Base-by-base conservation (phyloP, 805 yeast genomes). In the Hermanozyma aechmeae region DNA sequence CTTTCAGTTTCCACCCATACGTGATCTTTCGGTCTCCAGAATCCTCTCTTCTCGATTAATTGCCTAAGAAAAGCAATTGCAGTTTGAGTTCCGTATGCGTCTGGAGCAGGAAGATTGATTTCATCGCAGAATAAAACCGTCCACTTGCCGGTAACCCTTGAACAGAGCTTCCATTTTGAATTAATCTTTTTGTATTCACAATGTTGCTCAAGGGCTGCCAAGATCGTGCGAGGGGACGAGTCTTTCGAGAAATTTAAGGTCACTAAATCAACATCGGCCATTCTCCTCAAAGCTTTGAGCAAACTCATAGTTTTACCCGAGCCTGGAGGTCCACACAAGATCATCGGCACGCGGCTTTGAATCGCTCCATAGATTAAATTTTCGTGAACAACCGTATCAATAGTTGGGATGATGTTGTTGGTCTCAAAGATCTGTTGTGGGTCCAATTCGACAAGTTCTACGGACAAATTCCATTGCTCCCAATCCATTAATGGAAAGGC, bases 281-380 rank as follows among this genome's bases (percentile, higher is more conserved):
- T 65, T 30, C 60, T 61, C 25, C 82, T 58, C 23, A 89, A 48
- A 0, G 85, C 76, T 26, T 78, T 73, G 39, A 83, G 65, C 13
- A 89, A 54, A 0, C 87, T 76, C 97, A 89, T 87, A 0, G 97
- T 87, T 48, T 89, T 89, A 33, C 97, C 97, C 0, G 96, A 80
- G 4, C 97, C 97, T 0, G 97, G 96, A 0, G 97, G 97, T 3
- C 97, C 97, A 53, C 95, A 85, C 14, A 89, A 60, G 16, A 89
- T 60, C 12, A 84, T 49, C 0, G 93, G 73, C 23, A 57, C 56
- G 30, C 70, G 77, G 25, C 71, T 71, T 19, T 61, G 59, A 21
- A 87, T 43, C 2, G 81, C 50, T 0, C 76, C 58, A 31, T 65
- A 68, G 2, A 89, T 61, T 8, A 82, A 43, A 1, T 57, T 48